These are phyloP conservation scores for Macadamia tetraphylla DNA, from an alignment of 164 flowering plant genomes.

Conservation along the genomic window DNA sequence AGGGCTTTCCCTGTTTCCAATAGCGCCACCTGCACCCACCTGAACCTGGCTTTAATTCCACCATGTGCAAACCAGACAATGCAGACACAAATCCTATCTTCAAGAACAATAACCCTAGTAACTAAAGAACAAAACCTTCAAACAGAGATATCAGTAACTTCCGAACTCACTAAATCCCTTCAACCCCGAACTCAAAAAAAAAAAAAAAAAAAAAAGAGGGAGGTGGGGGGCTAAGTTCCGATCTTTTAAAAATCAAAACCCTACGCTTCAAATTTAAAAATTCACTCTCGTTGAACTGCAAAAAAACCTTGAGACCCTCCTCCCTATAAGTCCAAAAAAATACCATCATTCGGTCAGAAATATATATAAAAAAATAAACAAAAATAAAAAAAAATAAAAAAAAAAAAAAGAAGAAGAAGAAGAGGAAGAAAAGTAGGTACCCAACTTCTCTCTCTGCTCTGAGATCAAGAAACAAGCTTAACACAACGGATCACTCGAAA, in stretches of 20 bases:
- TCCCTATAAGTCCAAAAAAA: conserved; percentile 9
- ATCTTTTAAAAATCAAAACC: conserved; percentile 28
- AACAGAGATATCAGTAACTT: conserved; percentile 23
- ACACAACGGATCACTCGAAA: conserved; percentile 12
- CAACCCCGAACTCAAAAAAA: conserved; percentile 23
- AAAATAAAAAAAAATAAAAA: neutral
- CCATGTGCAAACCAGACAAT: conserved; percentile 27
- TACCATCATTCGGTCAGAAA: conserved; percentile 4
- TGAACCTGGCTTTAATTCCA: conserved; percentile 20
- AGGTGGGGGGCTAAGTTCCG: neutral
- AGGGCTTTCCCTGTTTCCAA: conserved; percentile 35
- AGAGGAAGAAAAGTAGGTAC: neutral
- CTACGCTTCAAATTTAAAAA: conserved; percentile 26
- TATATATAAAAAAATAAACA: conserved; percentile 10
- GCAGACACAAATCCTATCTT: conserved; percentile 42
- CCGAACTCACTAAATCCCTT: conserved; percentile 24
- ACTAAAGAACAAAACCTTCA: conserved; percentile 7
- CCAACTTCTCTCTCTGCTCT: neutral
- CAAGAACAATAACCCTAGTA: conserved; percentile 39
- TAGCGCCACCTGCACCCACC: conserved; percentile 17
- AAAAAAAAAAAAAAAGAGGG: no score
- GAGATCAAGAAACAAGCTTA: conserved; percentile 6
- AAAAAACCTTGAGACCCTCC: conserved; percentile 23
- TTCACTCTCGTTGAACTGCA: conserved; percentile 23
- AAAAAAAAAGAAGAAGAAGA: neutral